A percentile compares a stretch with the other conserved stretches of the same genome.
Conservation (phyloP, 2,329 filamentous ascomycete genomes). For the Hymenoscyphus repandus region DNA sequence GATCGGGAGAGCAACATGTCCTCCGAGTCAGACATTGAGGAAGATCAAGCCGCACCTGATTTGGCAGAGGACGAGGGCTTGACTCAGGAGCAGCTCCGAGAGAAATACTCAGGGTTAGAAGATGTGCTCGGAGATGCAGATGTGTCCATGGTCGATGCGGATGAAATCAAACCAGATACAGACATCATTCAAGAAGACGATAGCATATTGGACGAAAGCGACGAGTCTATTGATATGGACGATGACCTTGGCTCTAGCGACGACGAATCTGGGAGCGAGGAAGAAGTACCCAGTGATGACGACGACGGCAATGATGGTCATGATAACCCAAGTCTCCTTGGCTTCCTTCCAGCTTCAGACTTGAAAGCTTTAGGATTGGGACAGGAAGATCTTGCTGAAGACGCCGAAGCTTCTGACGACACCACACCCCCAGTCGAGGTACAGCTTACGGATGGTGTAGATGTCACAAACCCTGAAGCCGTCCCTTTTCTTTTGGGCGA, state of each 20-base stretch:
- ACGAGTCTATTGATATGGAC: slow-evolving; percentile 65
- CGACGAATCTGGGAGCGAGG: slow-evolving; percentile 37
- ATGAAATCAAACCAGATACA: slow-evolving; percentile 26
- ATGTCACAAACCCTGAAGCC: background rate
- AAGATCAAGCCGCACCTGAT: slow-evolving; percentile 40
- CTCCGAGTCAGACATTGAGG: slow-evolving; percentile 55
- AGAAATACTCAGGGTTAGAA: slow-evolving; percentile 64
- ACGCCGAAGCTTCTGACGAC: background rate
- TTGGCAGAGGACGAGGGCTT: slow-evolving; percentile 56
- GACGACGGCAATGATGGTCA: slow-evolving; percentile 37
- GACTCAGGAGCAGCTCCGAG: slow-evolving; percentile 62
- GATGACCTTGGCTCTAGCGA: slow-evolving; percentile 59
- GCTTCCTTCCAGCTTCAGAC: slow-evolving; percentile 30
- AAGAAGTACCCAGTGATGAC: slow-evolving; percentile 31
- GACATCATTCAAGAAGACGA: slow-evolving; percentile 5
- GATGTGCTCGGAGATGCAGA: slow-evolving; percentile 31
- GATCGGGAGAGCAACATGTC: slow-evolving; percentile 55
- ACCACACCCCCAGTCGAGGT: no score
- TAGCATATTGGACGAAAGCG: slow-evolving; percentile 42
- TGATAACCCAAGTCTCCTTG: slow-evolving; percentile 37
- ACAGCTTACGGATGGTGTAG: no score
- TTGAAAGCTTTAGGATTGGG: slow-evolving; percentile 31
- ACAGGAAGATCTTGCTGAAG: slow-evolving; percentile 7
- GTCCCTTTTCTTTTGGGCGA: background rate
- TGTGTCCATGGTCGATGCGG: slow-evolving; percentile 27